Evolutionary conservation across 345 rosid genomes (phyloP).

Genomic region (Rhizophora mangle): DNA sequence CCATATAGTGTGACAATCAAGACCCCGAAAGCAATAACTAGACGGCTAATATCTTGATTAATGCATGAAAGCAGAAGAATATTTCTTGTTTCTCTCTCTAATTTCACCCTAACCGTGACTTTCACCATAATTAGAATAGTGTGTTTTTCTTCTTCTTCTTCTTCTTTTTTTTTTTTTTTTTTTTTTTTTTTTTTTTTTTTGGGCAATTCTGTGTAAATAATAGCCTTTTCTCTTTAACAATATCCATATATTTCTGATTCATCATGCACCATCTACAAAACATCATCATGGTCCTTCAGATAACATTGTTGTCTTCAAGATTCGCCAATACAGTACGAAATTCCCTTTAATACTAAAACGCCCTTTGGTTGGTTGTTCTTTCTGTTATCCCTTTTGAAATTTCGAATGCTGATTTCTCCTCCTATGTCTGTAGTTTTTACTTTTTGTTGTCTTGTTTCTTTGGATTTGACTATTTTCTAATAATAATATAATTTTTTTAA

Average conservation of each 20-base stretch:
- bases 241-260: neutral
- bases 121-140: conserved; percentile 21
- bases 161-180: neutral
- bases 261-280: neutral
- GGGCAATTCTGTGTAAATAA: conserved; percentile 36
- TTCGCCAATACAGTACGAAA: too few relatives aligned
- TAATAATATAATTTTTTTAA: too few relatives aligned
- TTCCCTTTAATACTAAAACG: too few relatives aligned
- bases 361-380: too few relatives aligned
- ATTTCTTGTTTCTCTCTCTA: conserved; percentile 23
- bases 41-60: conserved; percentile 19
- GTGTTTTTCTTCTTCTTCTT: neutral
- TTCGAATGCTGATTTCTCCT: too few relatives aligned
- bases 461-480: too few relatives aligned
- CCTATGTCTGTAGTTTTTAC: too few relatives aligned
- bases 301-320: too few relatives aligned
- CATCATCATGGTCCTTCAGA: too few relatives aligned
- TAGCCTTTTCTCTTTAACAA: neutral
- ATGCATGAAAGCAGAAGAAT: conserved; percentile 33
- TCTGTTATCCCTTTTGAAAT: too few relatives aligned
- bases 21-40: neutral
- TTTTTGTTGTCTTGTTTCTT: too few relatives aligned
- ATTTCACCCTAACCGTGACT: conserved; percentile 33
- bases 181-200: too few relatives aligned
- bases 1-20: neutral